These are phyloP conservation scores for Ophiostoma novo-ulmi DNA, from an alignment of 2,329 filamentous ascomycete species.

Conservation along the genomic window DNA sequence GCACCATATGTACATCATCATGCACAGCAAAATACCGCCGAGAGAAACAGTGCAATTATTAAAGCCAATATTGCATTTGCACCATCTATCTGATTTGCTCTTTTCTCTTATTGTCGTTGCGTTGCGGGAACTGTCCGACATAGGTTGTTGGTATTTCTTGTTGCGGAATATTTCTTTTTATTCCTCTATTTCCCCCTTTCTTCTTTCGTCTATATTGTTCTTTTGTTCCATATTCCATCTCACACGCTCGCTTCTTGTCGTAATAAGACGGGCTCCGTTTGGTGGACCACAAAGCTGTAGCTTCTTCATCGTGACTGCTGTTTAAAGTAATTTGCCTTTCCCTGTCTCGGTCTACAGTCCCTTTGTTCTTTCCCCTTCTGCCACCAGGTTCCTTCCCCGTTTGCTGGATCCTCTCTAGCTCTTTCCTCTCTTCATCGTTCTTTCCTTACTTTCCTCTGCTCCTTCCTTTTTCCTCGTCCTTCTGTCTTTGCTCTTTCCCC, in stretches of 20 bases:
- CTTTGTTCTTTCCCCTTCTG: no score
- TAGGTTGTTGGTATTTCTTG: background rate
- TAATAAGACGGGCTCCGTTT: background rate
- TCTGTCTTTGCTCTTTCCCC: background rate
- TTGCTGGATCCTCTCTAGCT: background rate
- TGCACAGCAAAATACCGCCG: slow-evolving; percentile 10
- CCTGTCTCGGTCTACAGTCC: background rate
- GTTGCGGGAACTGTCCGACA: no score
- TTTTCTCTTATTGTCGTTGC: no score
- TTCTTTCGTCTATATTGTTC: background rate
- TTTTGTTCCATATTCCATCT: background rate
- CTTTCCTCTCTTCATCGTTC: background rate
- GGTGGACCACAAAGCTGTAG: background rate
- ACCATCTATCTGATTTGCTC: background rate
- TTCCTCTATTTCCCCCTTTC: background rate
- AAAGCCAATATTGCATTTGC: background rate
- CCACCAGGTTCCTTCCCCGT: background rate
- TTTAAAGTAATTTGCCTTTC: background rate
- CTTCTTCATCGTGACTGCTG: background rate
- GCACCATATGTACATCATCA: no score
- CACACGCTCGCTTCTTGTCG: background rate
- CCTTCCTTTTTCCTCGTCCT: background rate
- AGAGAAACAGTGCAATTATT: background rate
- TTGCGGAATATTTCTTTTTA: background rate
- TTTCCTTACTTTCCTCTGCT: background rate